Conservation (phyloP, 2,329 filamentous ascomycete species). For the Leptographium radiaticola region DNA sequence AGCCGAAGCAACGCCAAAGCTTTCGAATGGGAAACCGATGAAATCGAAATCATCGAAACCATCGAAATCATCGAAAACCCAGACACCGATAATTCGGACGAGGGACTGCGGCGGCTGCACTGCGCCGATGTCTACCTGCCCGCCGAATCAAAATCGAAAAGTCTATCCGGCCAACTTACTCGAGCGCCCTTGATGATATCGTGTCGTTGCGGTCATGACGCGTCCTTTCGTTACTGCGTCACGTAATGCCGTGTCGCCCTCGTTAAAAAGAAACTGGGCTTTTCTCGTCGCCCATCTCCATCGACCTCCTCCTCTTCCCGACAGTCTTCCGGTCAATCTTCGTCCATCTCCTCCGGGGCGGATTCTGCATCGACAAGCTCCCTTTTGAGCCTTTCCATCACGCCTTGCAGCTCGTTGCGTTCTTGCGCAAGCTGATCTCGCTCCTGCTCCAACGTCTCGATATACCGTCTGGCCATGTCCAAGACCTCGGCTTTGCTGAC, state of each 20-base stretch:
- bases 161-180: not conserved
- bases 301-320: not conserved
- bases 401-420: constrained; percentile 13
- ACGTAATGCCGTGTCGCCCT: not conserved
- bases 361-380: not conserved
- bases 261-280: too few species aligned
- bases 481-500: constrained; percentile 24
- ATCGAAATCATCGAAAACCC: not conserved
- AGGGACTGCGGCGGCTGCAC: not conserved
- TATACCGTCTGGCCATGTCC: constrained; percentile 21
- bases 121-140: not conserved
- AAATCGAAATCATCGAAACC: not conserved
- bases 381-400: constrained; percentile 8
- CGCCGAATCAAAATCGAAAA: not conserved
- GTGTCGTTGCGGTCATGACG: not conserved
- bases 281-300: not conserved
- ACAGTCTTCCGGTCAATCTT: not conserved
- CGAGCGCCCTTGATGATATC: not conserved
- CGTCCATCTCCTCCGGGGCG: not conserved
- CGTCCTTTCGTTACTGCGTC: not conserved
- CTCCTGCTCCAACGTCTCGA: constrained; percentile 19
- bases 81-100: not conserved
- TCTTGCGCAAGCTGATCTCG: constrained; percentile 17
- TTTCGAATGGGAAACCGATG: not conserved
- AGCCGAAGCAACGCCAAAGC: not conserved